Base-by-base conservation (phyloP, 2,329 filamentous ascomycete species). In the Ophiostoma ips region DNA sequence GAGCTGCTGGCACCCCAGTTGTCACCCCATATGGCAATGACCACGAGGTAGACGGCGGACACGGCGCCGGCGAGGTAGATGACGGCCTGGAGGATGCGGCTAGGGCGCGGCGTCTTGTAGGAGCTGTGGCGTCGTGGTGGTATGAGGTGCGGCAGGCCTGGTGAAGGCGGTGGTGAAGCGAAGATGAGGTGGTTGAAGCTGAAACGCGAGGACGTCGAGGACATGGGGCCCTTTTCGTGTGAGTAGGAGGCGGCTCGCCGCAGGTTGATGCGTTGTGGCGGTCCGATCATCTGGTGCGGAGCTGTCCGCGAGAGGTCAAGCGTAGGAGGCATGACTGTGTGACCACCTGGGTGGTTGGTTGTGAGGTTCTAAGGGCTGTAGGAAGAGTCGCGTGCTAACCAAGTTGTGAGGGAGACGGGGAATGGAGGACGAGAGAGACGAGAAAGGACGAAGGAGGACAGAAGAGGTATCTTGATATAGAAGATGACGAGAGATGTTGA, bases 171-270 rank as follows among this genome's bases (percentile, higher is more conserved):
- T 24, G 83, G 84, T 1, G 72, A 73, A 24, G 77, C 80, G 63
- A 78, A 81, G 57, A 81, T 68, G 36, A 85, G 72, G 55, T 84
- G 77, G 58, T 81, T 81, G 64, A 83, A 80, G 63, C 68, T 77
- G 64, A 81, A 81, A 44, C 76, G 69, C 16, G 78, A 79, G 33
- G 73, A 81, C 24, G 72, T 81, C 46, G 76, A 76, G 21, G 76
- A 81, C 10, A 76, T 59, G 7, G 75, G 73, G 1, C 63, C 68
- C 60, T 64, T 72, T 56, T 80, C 76, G 51, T 71, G 62, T 53
- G 68, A 73, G 61, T 77, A 82, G 3, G 76, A 76, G n/a, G 70
- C 69, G 31, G 74, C 71, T 55, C 75, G 68, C 44, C 78, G 71
- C 56, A 81, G 68, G 60, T 77, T 81, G 54, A 82, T 68, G 41